phyloP scores from a whole-genome alignment of 305 asterid species.

The Rubia balearica region DNA sequence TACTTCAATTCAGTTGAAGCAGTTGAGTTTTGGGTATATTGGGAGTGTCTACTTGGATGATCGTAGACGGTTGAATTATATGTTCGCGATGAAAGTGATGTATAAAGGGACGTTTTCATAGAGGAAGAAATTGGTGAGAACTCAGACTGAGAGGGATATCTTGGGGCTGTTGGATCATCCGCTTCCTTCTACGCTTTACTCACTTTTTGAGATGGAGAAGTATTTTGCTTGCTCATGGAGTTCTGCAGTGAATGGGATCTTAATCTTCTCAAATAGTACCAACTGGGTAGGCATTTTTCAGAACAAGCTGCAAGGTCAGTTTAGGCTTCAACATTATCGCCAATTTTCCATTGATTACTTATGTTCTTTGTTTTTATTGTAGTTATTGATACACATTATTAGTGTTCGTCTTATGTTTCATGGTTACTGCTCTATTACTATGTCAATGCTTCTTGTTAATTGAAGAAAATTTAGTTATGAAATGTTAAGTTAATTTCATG shows the following conservation, averaged over 20 bases:
- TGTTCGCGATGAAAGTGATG: conserved; percentile 93
- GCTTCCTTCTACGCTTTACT: conserved; percentile 80
- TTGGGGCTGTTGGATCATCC: conserved; percentile 85
- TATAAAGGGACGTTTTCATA: conserved; percentile 80
- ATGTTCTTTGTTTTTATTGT: background rate
- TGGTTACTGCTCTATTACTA: too few relatives aligned
- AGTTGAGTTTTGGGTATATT: conserved; percentile 91
- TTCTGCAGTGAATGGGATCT: conserved; percentile 95
- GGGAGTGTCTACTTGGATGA: conserved; percentile 95
- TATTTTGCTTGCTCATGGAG: conserved; percentile 90
- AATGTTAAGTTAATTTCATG: too few relatives aligned
- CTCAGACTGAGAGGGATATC: conserved; percentile 88
- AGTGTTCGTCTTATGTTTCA: too few relatives aligned
- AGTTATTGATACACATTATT: too few relatives aligned
- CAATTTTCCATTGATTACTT: too few relatives aligned
- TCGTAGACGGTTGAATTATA: conserved; percentile 61
- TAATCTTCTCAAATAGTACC: conserved; percentile 92
- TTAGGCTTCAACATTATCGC: background rate
- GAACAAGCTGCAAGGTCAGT: conserved; percentile 88
- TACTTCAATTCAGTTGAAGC: too few relatives aligned
- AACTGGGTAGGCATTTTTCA: conserved; percentile 70
- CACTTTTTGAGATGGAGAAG: conserved; percentile 84
- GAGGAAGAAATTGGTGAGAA: conserved; percentile 76
- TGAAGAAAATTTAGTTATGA: too few relatives aligned
- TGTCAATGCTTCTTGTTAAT: too few relatives aligned